Percentiles rank a stretch among this genome's conserved stretches.
These are phyloP conservation scores for Rutstroemia sp. DNA, from an alignment of 2,329 filamentous ascomycete genomes.

Conservation along the genomic window DNA sequence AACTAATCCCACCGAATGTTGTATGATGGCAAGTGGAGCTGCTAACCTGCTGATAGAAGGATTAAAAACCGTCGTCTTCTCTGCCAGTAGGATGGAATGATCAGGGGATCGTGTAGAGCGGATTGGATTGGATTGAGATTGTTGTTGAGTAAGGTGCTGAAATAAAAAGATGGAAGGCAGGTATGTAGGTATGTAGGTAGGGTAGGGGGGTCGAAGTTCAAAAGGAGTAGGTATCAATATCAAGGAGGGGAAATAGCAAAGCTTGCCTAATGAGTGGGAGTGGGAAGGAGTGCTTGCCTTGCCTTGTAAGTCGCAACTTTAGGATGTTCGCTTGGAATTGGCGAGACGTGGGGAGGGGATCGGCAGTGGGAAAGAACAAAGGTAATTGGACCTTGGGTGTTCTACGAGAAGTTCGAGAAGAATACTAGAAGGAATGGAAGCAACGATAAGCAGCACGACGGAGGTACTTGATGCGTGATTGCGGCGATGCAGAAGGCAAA, in stretches of 20 bases:
- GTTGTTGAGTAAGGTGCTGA: not conserved
- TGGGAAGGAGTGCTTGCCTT: not conserved
- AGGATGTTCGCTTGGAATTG: constrained; percentile 1
- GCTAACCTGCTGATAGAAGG: too few species aligned
- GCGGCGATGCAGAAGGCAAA: too few species aligned
- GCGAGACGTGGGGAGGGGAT: not conserved
- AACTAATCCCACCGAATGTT: not conserved
- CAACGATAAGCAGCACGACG: too few species aligned
- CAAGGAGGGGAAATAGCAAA: constrained; percentile 3
- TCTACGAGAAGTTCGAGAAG: constrained; percentile 8
- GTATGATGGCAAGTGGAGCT: too few species aligned
- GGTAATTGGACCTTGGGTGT: constrained; percentile 1
- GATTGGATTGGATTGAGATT: not conserved
- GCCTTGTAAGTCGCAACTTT: not conserved
- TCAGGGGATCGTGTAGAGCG: not conserved
- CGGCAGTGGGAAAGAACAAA: not conserved
- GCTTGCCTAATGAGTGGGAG: not conserved
- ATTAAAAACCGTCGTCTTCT: too few species aligned
- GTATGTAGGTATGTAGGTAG: not conserved
- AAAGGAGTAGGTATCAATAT: not conserved
- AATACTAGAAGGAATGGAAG: constrained; percentile 9
- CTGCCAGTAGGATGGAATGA: too few species aligned
- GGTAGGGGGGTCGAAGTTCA: not conserved
- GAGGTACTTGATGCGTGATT: not conserved
- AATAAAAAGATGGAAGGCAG: not conserved